Evolutionary conservation across 2,329 filamentous ascomycete genomes (phyloP).

Genomic region (Trichoderma gracile): DNA sequence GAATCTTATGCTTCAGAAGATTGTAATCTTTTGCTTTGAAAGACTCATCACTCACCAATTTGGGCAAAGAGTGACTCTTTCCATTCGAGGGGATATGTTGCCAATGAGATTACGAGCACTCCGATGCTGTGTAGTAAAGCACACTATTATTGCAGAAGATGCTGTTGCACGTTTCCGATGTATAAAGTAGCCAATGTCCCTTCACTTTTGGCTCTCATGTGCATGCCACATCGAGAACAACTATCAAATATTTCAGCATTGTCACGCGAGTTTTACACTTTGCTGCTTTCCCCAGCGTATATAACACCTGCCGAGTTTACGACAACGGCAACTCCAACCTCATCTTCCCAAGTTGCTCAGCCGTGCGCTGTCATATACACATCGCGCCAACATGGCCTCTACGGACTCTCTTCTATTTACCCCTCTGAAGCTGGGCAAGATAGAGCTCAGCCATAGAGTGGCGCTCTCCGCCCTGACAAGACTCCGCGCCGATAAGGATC

Average conservation of each 20-base stretch:
- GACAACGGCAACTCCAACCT: background rate
- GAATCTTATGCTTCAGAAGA: background rate
- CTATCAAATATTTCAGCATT: too few relatives aligned
- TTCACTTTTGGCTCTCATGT: background rate
- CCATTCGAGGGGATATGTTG: background rate
- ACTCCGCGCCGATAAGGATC: background rate
- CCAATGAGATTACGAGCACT: too few relatives aligned
- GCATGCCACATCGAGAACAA: too few relatives aligned
- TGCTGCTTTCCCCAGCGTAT: background rate
- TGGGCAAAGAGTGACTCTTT: background rate
- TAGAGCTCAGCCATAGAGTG: slow-evolving; percentile 10
- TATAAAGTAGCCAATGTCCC: too few relatives aligned
- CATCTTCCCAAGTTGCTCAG: background rate
- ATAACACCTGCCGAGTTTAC: background rate
- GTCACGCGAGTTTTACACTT: background rate
- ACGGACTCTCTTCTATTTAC: slow-evolving; percentile 3
- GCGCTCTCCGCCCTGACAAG: slow-evolving; percentile 2
- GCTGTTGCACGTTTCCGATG: too few relatives aligned
- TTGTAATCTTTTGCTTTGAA: background rate
- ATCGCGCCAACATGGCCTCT: slow-evolving; percentile 16
- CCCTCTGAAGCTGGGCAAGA: background rate
- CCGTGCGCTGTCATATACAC: background rate
- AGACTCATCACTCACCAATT: background rate
- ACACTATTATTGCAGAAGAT: too few relatives aligned
- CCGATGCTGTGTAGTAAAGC: too few relatives aligned